Conservation (phyloP, 805 yeast genomes). For the Ogataea pini region DNA sequence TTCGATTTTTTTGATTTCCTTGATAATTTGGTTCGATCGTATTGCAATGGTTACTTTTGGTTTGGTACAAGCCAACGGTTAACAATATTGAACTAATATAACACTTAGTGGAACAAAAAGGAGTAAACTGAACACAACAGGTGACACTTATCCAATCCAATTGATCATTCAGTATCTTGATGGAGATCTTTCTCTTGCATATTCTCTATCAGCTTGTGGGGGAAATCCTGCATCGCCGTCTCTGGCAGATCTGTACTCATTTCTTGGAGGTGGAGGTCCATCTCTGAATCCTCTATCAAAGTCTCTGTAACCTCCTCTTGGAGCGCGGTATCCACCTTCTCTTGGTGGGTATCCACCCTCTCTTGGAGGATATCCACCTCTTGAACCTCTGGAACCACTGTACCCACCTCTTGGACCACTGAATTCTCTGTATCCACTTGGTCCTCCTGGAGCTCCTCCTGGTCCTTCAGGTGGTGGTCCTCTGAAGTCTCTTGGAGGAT, state of each 20-base stretch:
- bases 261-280: constrained; percentile 33
- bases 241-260: constrained; percentile 34
- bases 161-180: constrained; percentile 54
- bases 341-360: constrained; percentile 37
- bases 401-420: constrained; percentile 13
- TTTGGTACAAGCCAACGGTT: constrained; percentile 9
- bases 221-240: constrained; percentile 39
- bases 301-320: constrained; percentile 36
- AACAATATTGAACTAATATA: constrained; percentile 5
- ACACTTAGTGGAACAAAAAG: constrained; percentile 7
- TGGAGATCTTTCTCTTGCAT: constrained; percentile 75
- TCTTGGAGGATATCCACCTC: constrained; percentile 29
- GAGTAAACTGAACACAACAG: constrained; percentile 3
- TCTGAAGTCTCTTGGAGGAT: constrained; percentile 31
- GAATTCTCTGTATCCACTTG: constrained; percentile 12
- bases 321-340: constrained; percentile 38
- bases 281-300: constrained; percentile 29
- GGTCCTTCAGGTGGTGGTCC: constrained; percentile 28
- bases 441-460: constrained; percentile 29
- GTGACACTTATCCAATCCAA: neutral
- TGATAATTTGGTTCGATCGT: constrained; percentile 2
- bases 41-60: too few species aligned
- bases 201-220: constrained; percentile 45
- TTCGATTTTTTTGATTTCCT: neutral
- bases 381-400: constrained; percentile 32